Evolutionary conservation across 2,329 filamentous ascomycete genomes (phyloP), one percentile per base, ranked within the genome.

Genomic region (Hymenoscyphus albidus): DNA sequence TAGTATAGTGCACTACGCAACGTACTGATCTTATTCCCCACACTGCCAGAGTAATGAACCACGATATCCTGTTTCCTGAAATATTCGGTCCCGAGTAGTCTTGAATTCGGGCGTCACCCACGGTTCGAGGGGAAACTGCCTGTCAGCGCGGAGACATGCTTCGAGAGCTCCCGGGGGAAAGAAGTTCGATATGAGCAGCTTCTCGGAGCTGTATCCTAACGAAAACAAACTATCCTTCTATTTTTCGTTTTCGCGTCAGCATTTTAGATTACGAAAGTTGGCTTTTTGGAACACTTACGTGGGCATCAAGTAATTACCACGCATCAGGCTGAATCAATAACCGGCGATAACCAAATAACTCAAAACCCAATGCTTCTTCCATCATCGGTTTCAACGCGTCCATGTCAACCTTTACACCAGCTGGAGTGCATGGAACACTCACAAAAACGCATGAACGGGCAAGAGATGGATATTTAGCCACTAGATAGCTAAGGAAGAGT

Each of bases 291-390:
- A 27, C 40, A 44, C 40, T 2, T 44, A 44, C 40, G 40, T 44
- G 2, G 12, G 40, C 40, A 44, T 44, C 40, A 44, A 44, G 40
- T n/a, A 44, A 44, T n/a, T 44, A 3, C 40, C 40, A 44, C 40
- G 40, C 40, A 13, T 44, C 40, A 13, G 40, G 40, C 40, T 44
- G 40, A 5, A 3, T 44, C 40, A 44, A n/a, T 12, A 44, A 44
- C 12, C 40, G 40, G 63, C 59, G 14, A 35, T 16, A 22, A 55
- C 58, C 22, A 64, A 57, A 35, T 55, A 59, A 48, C 59, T 64
- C n/a, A 64, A n/a, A 59, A 40, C 12, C 61, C 55, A 10, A 55
- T 59, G 18, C 48, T 10, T 14, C 40, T 56, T 55, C 56, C 55
- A n/a, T 64, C 57, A 22, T 35, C 31, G 22, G 18, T 27, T 22